phyloP scores from a whole-genome alignment of 2,329 filamentous ascomycete species.

The Westerdykella sp. region DNA sequence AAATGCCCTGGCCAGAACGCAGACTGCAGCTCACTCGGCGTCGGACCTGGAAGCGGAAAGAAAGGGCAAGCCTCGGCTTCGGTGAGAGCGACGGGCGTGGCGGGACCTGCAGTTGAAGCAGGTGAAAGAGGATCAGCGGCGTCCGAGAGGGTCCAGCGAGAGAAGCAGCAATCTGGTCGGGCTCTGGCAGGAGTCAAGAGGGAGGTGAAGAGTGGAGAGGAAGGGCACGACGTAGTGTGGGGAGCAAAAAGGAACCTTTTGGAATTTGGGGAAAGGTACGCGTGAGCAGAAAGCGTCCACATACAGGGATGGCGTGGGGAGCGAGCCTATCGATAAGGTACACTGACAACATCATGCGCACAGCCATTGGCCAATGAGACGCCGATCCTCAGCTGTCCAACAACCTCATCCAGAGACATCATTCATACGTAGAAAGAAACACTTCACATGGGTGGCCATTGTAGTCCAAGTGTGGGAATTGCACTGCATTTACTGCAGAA shows the following conservation, averaged over 20 bases:
- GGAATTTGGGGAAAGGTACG: slow-evolving; percentile 11
- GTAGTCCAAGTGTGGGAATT: too few relatives aligned
- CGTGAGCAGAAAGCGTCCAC: slow-evolving; percentile 15
- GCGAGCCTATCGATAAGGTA: slow-evolving; percentile 22
- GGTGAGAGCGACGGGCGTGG: too few relatives aligned
- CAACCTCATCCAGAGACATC: too few relatives aligned
- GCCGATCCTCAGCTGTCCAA: too few relatives aligned
- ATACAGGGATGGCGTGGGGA: slow-evolving; percentile 14
- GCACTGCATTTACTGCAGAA: too few relatives aligned
- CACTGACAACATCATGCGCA: slow-evolving; percentile 5
- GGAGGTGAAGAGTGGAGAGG: slow-evolving; percentile 1
- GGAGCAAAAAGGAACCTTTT: slow-evolving; percentile 13
- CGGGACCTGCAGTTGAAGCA: not conserved
- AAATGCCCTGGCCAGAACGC: too few relatives aligned
- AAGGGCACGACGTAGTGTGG: not conserved
- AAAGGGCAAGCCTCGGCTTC: slow-evolving; percentile 27
- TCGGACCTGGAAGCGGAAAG: slow-evolving; percentile 15
- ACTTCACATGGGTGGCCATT: too few relatives aligned
- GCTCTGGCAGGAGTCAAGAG: not conserved
- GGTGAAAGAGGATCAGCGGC: slow-evolving; percentile 4
- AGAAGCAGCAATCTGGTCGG: slow-evolving; percentile 1
- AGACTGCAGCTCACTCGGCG: not conserved
- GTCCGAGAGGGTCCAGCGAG: slow-evolving; percentile 2
- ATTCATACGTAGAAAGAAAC: too few relatives aligned
- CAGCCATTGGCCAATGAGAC: slow-evolving; percentile 18